Evolutionary conservation across 805 yeast genomes (phyloP), one percentile per base, ranked within the genome.

Genomic region (Monosporozyma servazzii): DNA sequence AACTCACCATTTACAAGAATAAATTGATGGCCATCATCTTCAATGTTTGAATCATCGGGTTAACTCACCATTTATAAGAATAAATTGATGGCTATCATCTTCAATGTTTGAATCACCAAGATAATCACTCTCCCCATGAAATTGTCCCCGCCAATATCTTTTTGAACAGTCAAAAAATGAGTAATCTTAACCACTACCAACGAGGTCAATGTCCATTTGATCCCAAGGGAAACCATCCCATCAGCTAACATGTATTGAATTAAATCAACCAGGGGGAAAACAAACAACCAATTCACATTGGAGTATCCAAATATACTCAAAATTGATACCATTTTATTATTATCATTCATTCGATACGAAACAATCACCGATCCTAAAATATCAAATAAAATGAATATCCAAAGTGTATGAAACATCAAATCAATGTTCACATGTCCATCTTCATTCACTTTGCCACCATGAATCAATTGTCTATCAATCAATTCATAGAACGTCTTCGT

Each of bases 241-340:
- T 33, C 31, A 46, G 54, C 3, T n/a, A 20, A 15, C 30, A 29
- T 7, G 23, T 48, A 21, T 46, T 53, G 42, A 20, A 57, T 41
- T 21, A 56, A 44, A 53, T 56, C 56, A 17, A 54, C 25, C 9
- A 56, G 39, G 1, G 83, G 63, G 0, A 90, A 83, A 21, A 88
- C 82, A 1, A 96, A 95, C n/a, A 86, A 71, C 96, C 97, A 90
- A 52, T 82, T 76, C 5, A 84, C 69, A 60, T 85, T 86, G 18
- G 96, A 78, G 69, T 91, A 90, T 2, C 97, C 96, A 68, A 86
- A 90, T 33, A 88, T 75, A 4, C 91, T 80, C 2, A 90, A 41
- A 3, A 20, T 20, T 70, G 48, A 86, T 61, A 58, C 17, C 18
- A 9, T 30, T 31, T 30, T 13, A 43, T 48, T 23, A 18, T 18